A percentile compares a stretch with the other conserved stretches of the same genome.
These are phyloP conservation scores for Lactifluus hygrophoroides DNA, from an alignment of 768 basidiomycete species.

Conservation along the genomic window DNA sequence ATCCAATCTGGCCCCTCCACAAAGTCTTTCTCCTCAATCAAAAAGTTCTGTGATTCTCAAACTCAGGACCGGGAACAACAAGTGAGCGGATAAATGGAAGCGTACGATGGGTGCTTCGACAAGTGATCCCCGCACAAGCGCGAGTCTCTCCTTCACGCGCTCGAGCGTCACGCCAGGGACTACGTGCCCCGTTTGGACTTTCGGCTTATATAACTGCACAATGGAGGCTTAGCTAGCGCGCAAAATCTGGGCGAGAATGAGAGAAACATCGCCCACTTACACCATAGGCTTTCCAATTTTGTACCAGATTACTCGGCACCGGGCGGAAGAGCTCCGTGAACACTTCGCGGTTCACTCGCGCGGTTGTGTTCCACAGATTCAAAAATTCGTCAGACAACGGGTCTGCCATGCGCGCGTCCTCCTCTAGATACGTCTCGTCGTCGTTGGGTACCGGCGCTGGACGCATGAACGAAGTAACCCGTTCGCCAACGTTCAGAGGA, in stretches of 20 bases:
- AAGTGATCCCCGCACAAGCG: slow-evolving; percentile 58
- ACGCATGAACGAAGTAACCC: slow-evolving; percentile 57
- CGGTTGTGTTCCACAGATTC: slow-evolving; percentile 58
- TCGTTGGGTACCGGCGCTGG: slow-evolving; percentile 65
- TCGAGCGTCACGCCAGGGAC: slow-evolving; percentile 55
- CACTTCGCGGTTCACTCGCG: slow-evolving; percentile 71
- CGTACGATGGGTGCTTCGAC: slow-evolving; percentile 67
- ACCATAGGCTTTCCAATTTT: slow-evolving; percentile 71
- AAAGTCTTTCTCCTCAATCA: slow-evolving; percentile 71
- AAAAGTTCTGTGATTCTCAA: slow-evolving; percentile 53
- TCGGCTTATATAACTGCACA: slow-evolving; percentile 59
- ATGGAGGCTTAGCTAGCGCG: not conserved
- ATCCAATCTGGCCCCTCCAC: slow-evolving; percentile 64
- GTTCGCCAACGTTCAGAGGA: slow-evolving; percentile 49
- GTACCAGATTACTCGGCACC: slow-evolving; percentile 77
- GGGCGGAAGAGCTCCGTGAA: slow-evolving; percentile 83
- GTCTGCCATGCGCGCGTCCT: slow-evolving; percentile 69
- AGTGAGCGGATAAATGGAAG: not conserved
- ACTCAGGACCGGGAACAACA: slow-evolving; percentile 5
- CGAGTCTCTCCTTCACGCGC: slow-evolving; percentile 69
- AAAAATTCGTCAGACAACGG: slow-evolving; percentile 57
- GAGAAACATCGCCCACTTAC: slow-evolving; percentile 30
- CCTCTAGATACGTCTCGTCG: slow-evolving; percentile 49
- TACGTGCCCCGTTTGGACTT: slow-evolving; percentile 75
- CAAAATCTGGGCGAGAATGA: too few species aligned